Conservation (phyloP, 1,284 basidiomycete species). For the Puccinia hordei region DNA sequence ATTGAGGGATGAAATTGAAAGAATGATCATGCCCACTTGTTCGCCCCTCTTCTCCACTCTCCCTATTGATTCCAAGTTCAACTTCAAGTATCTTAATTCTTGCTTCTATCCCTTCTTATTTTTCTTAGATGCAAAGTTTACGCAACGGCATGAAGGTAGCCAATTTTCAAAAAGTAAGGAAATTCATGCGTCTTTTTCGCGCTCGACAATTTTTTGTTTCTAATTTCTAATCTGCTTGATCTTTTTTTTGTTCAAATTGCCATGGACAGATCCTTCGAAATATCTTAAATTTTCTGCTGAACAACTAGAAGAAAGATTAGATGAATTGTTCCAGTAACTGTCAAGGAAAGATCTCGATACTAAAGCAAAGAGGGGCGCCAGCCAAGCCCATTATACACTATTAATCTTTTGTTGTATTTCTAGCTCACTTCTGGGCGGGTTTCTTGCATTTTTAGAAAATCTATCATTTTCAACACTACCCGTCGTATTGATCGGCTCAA, state of each 20-base stretch:
- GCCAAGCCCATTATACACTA: no score
- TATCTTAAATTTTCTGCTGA: slow-evolving; percentile 56
- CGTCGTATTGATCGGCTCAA: no score
- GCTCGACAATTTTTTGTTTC: background rate
- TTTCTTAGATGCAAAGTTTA: slow-evolving; percentile 46
- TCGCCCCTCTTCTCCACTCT: background rate
- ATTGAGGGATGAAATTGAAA: slow-evolving; percentile 56
- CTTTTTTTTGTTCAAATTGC: background rate
- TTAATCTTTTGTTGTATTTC: no score
- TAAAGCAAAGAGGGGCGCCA: no score
- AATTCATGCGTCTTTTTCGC: background rate
- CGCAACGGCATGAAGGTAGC: slow-evolving; percentile 52
- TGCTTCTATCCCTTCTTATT: background rate
- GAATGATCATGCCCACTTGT: slow-evolving; percentile 58
- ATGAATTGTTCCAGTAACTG: slow-evolving; percentile 53
- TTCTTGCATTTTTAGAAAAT: no score
- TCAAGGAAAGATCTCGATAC: no score
- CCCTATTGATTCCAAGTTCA: background rate
- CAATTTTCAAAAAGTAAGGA: slow-evolving; percentile 54
- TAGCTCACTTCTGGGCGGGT: no score
- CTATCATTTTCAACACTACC: no score
- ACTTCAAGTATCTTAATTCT: background rate
- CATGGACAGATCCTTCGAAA: slow-evolving; percentile 54
- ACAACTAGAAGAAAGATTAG: slow-evolving; percentile 54
- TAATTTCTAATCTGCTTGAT: background rate